Evolutionary conservation across 1,284 basidiomycete species (phyloP).

Genomic region (Ceratobasidium sp.): DNA sequence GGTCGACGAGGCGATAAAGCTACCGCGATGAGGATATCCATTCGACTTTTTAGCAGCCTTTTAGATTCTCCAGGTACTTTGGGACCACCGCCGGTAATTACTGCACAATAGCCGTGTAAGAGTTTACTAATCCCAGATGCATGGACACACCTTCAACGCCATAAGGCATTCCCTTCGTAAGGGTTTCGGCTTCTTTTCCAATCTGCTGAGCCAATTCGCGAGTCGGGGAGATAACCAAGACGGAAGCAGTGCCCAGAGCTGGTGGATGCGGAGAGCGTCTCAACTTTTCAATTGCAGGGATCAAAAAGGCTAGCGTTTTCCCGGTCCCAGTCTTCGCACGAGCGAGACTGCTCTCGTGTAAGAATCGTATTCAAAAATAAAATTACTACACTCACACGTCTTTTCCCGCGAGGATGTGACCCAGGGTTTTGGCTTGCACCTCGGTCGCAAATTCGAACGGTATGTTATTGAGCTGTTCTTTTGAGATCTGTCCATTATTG

Average conservation of each 20-base stretch:
- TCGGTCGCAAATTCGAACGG: constrained; percentile 43
- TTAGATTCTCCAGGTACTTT: constrained; percentile 57
- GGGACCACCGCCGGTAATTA: constrained; percentile 59
- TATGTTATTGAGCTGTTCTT: constrained; percentile 22
- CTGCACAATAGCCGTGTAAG: constrained; percentile 51
- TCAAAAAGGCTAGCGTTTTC: constrained; percentile 63
- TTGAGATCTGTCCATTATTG: constrained; percentile 24
- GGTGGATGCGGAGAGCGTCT: constrained; percentile 49
- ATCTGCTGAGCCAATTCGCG: constrained; percentile 96
- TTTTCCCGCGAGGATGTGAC: constrained; percentile 32
- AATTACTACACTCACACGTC: constrained; percentile 20
- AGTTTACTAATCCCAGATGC: constrained; percentile 51
- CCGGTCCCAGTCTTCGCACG: constrained; percentile 65
- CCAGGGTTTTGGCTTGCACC: constrained; percentile 37
- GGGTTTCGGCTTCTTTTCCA: constrained; percentile 78
- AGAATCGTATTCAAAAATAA: background rate
- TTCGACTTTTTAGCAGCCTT: constrained; percentile 52
- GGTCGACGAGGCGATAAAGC: background rate
- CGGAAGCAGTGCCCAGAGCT: constrained; percentile 51
- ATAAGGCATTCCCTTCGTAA: constrained; percentile 59
- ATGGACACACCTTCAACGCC: constrained; percentile 55
- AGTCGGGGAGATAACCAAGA: constrained; percentile 85
- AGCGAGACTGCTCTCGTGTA: constrained; percentile 52
- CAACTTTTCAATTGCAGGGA: constrained; percentile 59
- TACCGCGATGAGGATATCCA: constrained; percentile 50